Evolutionary conservation across 371 early-diverging fungal species (phyloP), one percentile per base, ranked within the genome.

Genomic region (Quaeritorhiza haematococci): DNA sequence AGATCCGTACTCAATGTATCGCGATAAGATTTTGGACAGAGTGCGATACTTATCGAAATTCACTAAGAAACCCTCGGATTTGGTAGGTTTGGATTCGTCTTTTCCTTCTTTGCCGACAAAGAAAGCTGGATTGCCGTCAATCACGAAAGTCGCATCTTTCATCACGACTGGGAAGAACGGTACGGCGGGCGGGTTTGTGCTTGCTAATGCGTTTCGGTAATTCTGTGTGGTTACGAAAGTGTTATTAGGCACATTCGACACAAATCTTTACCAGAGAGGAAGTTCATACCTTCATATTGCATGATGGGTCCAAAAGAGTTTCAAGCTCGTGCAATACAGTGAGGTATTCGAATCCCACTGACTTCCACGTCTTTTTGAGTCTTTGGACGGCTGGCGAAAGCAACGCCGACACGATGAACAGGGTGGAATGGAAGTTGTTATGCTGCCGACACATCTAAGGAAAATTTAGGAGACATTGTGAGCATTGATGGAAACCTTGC

Each of bases 41-140:
- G 26, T 66, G 2, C 78, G 38, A 58, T 77, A 80, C 61, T 75
- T 76, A 51, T 80, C 81, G 56, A 79, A 80, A 51, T 80, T 80
- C 47, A 80, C 67, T 38, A 78, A 38, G n/a, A n/a, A n/a, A n/a
- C n/a, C n/a, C n/a, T n/a, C n/a, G n/a, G 32, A 23, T 49, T 53
- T 8, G 10, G 38, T 10, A 13, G 38, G 38, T 38, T 38, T 10
- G 13, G 10, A n/a, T n/a, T 38, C 38, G n/a, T 38, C 38, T 13
- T 10, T n/a, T 38, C 13, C n/a, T 38, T 38, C 38, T 13, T 38
- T 38, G 13, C 13, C 38, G n/a, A 38, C 13, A 38, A n/a, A 10
- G n/a, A 38, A 38, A 13, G 68, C 71, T 8, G 75, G 68, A 43
- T 73, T 77, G 19, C 82, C 82, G 35, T 81, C 79, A 41, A 80